Evolutionary conservation across 495 filamentous ascomycete genomes (phyloP).

Genomic region (Aspergillus asperescens): DNA sequence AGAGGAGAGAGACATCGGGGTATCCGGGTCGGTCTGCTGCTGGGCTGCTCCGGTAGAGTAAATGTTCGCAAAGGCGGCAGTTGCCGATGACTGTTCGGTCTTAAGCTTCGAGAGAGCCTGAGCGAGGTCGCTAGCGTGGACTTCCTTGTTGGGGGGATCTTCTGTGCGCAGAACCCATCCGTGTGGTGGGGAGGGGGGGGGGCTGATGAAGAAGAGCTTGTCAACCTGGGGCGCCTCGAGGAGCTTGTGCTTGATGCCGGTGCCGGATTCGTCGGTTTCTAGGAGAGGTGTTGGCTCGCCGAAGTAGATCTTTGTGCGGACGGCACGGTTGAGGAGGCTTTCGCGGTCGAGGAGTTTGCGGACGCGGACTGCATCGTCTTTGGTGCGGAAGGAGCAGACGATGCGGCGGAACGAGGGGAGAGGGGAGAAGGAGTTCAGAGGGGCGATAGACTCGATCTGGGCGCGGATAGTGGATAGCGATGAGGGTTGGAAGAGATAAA

Average conservation of each 20-base stretch:
- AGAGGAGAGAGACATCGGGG: conserved; percentile 33
- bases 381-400: conserved; percentile 76
- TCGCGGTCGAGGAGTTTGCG: conserved; percentile 67
- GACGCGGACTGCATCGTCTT: conserved; percentile 65
- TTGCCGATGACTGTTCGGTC: conserved; percentile 29
- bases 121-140: conserved; percentile 86
- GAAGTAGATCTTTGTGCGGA: conserved; percentile 79
- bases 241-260: conserved; percentile 45
- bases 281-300: conserved; percentile 66
- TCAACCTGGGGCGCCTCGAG: conserved; percentile 76
- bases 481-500: conserved; percentile 69
- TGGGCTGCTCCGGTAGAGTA: background rate
- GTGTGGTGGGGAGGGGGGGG: conserved; percentile 83
- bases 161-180: conserved; percentile 90
- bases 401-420: conserved; percentile 90
- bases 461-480: conserved; percentile 72
- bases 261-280: conserved; percentile 50
- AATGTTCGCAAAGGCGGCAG: conserved; percentile 2
- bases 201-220: conserved; percentile 96
- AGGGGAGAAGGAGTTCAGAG: conserved; percentile 82
- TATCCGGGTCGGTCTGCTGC: conserved; percentile 27
- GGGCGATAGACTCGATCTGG: conserved; percentile 59
- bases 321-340: conserved; percentile 53
- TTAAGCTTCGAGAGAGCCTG: conserved; percentile 67
- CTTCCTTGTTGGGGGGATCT: conserved; percentile 87